Evolutionary conservation across 345 rosid genomes (phyloP).

Genomic region (Nasturtium officinale): DNA sequence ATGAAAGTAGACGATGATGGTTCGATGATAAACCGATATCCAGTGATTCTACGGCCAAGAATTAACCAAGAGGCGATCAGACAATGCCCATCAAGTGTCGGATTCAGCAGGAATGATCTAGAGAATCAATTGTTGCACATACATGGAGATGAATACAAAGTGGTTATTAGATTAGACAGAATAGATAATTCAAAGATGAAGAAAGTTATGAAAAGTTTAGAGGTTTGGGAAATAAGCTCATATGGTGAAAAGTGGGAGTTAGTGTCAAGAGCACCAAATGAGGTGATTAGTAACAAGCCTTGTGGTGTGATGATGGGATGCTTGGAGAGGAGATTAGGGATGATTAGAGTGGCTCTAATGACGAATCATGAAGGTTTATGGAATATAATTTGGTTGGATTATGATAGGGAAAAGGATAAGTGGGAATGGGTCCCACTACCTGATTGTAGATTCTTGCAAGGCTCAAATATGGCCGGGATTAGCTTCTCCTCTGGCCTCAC

Average conservation of each 20-base stretch:
- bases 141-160: conserved; percentile 69
- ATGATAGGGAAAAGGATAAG: conserved; percentile 38
- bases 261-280: conserved; percentile 50
- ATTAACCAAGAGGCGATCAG: conserved; percentile 27
- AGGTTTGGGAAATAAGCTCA: conserved; percentile 54
- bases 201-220: conserved; percentile 40
- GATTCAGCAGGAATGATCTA: conserved; percentile 36
- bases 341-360: conserved; percentile 58
- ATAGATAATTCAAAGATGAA: conserved; percentile 12
- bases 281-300: conserved; percentile 47
- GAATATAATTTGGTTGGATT: conserved; percentile 64
- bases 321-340: conserved; percentile 55
- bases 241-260: conserved; percentile 51
- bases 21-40: conserved; percentile 21
- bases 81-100: conserved; percentile 30
- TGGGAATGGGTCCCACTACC: conserved; percentile 61
- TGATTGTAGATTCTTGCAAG: conserved; percentile 59
- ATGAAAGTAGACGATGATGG: conserved; percentile 39
- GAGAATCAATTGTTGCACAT: conserved; percentile 43
- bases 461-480: conserved; percentile 75
- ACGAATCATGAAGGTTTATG: conserved; percentile 59
- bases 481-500: conserved; percentile 69
- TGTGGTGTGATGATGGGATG: conserved; percentile 70
- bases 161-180: conserved; percentile 48
- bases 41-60: conserved; percentile 51